Evolutionary conservation across 352 stramenopile species (phyloP), one percentile per base, ranked within the genome.

Genomic region (Pythium scleroteichum): DNA sequence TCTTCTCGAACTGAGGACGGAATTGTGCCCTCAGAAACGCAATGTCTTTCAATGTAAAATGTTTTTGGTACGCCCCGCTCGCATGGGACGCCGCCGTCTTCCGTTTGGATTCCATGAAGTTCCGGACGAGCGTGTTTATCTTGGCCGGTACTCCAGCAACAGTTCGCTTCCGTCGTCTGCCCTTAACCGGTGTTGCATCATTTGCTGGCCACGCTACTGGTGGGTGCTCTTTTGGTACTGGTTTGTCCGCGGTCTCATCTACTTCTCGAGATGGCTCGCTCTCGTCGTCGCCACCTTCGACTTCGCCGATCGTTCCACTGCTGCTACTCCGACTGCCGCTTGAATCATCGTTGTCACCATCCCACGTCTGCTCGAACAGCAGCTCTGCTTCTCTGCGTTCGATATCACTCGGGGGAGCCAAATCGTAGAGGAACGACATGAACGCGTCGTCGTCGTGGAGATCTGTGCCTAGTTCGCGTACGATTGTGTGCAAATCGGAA

Each of bases 401-500:
- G 4, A 60, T 32, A 8, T 60, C 59, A 14, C 33, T 42, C 2
- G 52, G 61, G 1, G 53, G 61, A 4, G 63, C 63, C 14, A 75
- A 50, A 10, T 5, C n/a, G 39, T 64, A 60, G 27, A 82, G 57
- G 19, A 75, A 78, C 23, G 26, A 29, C 61, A 84, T 75, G 27
- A 87, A 66, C 24, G 52, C 67, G 38, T 84, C 75, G 17, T 81
- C 75, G 46, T 85, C 66, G 41, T 87, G 77, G 35, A 87, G 56
- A 57, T 85, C 71, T 6, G 71, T 79, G 12, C 77, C 77, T 4
- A 87, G 53, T 13, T 76, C 59, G 4, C 74, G 64, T 7, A 87
- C 53, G 45, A 82, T 65, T 33, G 57, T 66, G 46, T 83, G 72
- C 14, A 87, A 54, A 20, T 78, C 69, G 0, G 73, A 70, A 38